Evolutionary conservation across 2,329 filamentous ascomycete species (phyloP).

Genomic region (Xylogone sp.): DNA sequence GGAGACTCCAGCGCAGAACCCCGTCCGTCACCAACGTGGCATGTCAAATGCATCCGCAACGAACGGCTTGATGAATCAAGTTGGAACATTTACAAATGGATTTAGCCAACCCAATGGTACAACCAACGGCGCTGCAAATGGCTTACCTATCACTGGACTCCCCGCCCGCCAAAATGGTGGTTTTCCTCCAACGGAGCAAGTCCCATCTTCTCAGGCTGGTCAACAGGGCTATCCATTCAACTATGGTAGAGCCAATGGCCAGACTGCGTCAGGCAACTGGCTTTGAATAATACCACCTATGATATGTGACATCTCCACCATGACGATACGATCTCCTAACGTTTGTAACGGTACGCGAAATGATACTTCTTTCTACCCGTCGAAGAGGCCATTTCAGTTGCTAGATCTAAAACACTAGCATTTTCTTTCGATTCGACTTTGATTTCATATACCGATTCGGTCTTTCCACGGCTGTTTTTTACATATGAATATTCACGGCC

Average conservation of each 20-base stretch:
- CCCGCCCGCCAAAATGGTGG: conserved; percentile 11
- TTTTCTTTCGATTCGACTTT: neutral
- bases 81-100: conserved; percentile 22
- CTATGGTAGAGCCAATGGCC: conserved; percentile 22
- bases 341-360: conserved; percentile 33
- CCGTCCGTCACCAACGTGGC: conserved; percentile 27
- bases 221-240: conserved; percentile 22
- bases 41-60: conserved; percentile 24
- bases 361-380: conserved; percentile 26
- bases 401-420: neutral
- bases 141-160: conserved; percentile 13
- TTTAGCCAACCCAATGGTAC: conserved; percentile 10
- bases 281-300: conserved; percentile 17
- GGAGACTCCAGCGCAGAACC: conserved; percentile 16
- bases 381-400: conserved; percentile 15
- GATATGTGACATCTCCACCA: conserved; percentile 13
- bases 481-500: conserved; percentile 30
- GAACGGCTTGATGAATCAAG: conserved; percentile 17
- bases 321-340: conserved; percentile 29
- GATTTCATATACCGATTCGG: neutral
- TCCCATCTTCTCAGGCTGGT: conserved; percentile 14
- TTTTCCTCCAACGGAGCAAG: conserved; percentile 21
- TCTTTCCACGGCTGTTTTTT: conserved; percentile 26
- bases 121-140: conserved; percentile 14
- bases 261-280: conserved; percentile 26